Evolutionary conservation across 805 yeast genomes (phyloP), one percentile per base, ranked within the genome.

Genomic region (Wickerhamomyces queroliae): DNA sequence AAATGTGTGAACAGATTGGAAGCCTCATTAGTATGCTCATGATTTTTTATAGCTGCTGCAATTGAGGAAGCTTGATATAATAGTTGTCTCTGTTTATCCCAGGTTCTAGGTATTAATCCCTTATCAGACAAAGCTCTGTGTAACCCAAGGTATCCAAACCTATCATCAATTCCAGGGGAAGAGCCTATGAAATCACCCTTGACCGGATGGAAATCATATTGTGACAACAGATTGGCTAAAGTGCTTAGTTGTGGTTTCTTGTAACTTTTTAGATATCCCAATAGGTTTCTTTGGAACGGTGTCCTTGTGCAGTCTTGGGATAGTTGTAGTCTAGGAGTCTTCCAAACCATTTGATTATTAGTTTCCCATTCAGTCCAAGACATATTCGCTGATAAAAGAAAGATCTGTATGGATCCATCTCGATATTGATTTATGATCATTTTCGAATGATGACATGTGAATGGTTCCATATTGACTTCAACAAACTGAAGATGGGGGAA

Each of bases 331-430:
- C 56, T 50, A 1, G 83, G 86, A 7, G 83, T 72, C 25, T 68
- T 57, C 89, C 89, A 82, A 24, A 73, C 61, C 67, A 79, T 78
- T 50, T 82, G 88, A 7, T 83, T 80, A 40, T 82, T 76, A 1
- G 69, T 67, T 5, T 62, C 61, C 37, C 76, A 70, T 55, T 83
- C 90, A 0, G 69, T 52, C 26, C 56, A 55, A 1, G 80, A 76
- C 39, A 80, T 53, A 55, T 83, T 83, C 54, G 74, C 70, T 1
- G 87, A 75, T 55, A 80, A 74, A 19, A 82, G 61, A 18, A 74
- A 75, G 0, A 83, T 55, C 50, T 74, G 78, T 24, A 70, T 56
- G 0, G 69, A 57, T 15, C 61, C 62, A 44, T 74, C 74, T 2
- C 53, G 53, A 49, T 66, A 78, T 41, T 71, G 61, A 49, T 81